Evolutionary conservation across 2,329 filamentous ascomycete genomes (phyloP), one percentile per base, ranked within the genome.

Genomic region (Orbilia oligospora): DNA sequence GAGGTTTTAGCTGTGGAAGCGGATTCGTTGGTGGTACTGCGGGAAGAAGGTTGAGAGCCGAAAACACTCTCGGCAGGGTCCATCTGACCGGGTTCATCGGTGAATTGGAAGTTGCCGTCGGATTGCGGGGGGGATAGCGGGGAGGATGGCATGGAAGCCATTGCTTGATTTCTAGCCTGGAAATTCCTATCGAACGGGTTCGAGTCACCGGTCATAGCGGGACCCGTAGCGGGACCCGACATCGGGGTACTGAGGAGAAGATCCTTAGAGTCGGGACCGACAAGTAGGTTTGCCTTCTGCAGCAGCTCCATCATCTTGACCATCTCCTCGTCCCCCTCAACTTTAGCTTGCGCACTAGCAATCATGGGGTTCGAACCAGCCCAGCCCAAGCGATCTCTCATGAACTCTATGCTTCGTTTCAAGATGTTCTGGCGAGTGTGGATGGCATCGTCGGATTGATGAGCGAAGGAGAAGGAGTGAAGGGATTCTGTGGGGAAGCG

Each of bases 381-480:
- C 91, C 93, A 95, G 80, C 92, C 92, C 85, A 97, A 89, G 80
- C 93, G 92, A 83, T 97, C 94, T 83, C 93, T 92, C 92, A 99
- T 97, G 83, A 98, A 97, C 84, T 98, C 96, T 83, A 97, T 91
- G 8, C 94, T 97, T 76, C 95, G 89, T 85, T 97, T 97, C 82
- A 99, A 84, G 38, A 97, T 92, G 86, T 93, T 97, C 84, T 98
- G 94, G 69, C 96, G 91, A 84, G 90, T 97, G 84, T 97, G 93
- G 71, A 98, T 88, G 80, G 93, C 90, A 80, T 98, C 95, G 83
- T 97, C 94, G 2, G 94, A 95, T 85, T 97, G 94, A 81, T 97
- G 93, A 48, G 96, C 93, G 84, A 99, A 99, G 12, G 95, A 98
- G 86, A 99, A 99, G 0, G 96, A 99, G 85, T 99, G 96, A 56